phyloP scores from a whole-genome alignment of 73 alveolate species.

The Tetrahymena borealis region DNA sequence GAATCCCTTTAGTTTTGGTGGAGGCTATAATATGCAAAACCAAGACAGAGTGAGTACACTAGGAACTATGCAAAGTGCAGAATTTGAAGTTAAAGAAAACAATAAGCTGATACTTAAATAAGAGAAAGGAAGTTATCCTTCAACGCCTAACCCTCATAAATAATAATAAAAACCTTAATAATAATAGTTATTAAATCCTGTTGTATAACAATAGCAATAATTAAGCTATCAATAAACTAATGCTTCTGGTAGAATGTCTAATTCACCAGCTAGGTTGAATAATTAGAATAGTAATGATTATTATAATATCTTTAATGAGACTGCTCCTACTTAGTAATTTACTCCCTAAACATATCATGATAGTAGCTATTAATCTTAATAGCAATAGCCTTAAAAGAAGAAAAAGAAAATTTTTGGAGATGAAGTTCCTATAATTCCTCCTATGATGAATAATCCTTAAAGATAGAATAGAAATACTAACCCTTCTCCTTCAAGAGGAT shows the following conservation, averaged over 20 bases:
- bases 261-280: not conserved
- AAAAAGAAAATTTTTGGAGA: not conserved
- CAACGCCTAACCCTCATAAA: not conserved
- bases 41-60: not conserved
- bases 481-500: not conserved
- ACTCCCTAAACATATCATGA: not conserved
- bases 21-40: not conserved
- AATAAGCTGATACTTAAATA: not conserved
- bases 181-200: not conserved
- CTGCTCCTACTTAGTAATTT: not conserved
- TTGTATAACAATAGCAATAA: too few species aligned
- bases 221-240: not conserved
- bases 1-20: not conserved
- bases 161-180: not conserved
- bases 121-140: not conserved
- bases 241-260: not conserved
- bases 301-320: not conserved
- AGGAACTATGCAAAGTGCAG: not conserved
- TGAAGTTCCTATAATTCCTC: not conserved
- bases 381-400: not conserved
- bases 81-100: not conserved
- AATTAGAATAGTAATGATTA: not conserved
- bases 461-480: not conserved
- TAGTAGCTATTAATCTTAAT: not conserved
- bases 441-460: not conserved